Evolutionary conservation across 768 basidiomycete species (phyloP).

Genomic region (Phaffia tasmanica): DNA sequence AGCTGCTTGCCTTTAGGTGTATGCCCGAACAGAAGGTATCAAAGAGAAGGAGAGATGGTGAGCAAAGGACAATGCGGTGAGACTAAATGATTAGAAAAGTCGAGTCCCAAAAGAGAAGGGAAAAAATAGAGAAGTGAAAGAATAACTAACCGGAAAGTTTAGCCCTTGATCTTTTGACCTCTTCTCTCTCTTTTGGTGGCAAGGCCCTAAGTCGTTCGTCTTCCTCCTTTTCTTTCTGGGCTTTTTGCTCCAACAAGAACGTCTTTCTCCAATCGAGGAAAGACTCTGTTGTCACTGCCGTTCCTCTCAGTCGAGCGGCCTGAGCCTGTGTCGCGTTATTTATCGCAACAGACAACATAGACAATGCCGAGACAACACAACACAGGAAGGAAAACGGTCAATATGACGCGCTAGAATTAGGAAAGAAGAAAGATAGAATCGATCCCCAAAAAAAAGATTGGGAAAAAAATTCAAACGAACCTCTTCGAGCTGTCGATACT

Average conservation of each 20-base stretch:
- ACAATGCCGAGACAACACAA: neutral
- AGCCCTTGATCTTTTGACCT: conserved; percentile 53
- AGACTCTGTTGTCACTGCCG: conserved; percentile 71
- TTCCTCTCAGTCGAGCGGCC: conserved; percentile 75
- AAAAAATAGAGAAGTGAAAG: neutral
- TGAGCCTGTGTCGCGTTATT: conserved; percentile 51
- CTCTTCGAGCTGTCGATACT: conserved; percentile 61
- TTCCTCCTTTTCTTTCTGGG: conserved; percentile 56
- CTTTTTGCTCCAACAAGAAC: conserved; percentile 60
- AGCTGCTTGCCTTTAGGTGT: conserved; percentile 66
- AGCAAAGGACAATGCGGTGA: neutral
- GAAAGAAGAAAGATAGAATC: neutral
- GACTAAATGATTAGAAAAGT: neutral
- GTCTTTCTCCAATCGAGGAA: conserved; percentile 70
- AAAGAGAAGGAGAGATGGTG: neutral
- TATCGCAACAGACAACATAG: neutral
- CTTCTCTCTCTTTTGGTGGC: conserved; percentile 73
- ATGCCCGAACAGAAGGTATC: neutral
- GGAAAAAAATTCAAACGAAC: conserved; percentile 39
- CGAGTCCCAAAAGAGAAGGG: conserved; percentile 12
- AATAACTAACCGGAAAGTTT: conserved; percentile 55
- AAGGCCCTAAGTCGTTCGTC: conserved; percentile 63
- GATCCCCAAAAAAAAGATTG: neutral
- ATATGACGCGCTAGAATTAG: neutral
- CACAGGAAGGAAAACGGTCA: neutral